Base-by-base conservation (phyloP, 2,329 filamentous ascomycete species). In the Fusarium pilosicola region DNA sequence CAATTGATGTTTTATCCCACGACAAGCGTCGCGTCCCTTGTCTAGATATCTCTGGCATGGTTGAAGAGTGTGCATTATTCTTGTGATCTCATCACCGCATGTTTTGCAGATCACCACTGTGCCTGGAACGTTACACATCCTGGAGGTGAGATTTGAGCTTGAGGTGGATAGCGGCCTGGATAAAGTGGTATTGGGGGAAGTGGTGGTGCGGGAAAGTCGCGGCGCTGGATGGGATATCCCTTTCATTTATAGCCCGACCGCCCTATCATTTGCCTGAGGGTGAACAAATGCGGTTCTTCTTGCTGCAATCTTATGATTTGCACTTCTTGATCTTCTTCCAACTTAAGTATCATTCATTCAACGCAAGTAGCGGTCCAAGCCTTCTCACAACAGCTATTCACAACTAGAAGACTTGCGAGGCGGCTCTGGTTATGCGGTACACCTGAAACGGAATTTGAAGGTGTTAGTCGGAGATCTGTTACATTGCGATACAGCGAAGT, bases 291-390 rank as follows among this genome's bases (percentile, higher is more conserved):
- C 14, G 12, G 8, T 14, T 6, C 4, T 18, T 4, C 8, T 20
- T 8, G 20, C 17, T 24, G 8, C 12, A 11, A 2, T 7, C 15
- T 2, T 20, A 7, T 52, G 4, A 18, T 9, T 0, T 34, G 9
- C 4, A 34, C 12, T 24, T 34, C 7, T 51, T 0, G 6, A 14
- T 0, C 4, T 11, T 34, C 0, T 7, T 51, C 3, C 3, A 24
- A 20, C 30, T 34, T 9, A 0, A 7, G 7, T 3, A 24, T 4
- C 3, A 18, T 5, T 10, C 3, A 24, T 24, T 32, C 15, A 24
- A 18, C 22, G 3, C 10, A 12, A 48, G 20, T 17, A 48, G 26
- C 14, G 4, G 20, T 3, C 9, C 2, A 17, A 7, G 20, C 4
- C 6, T 28, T 15, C 13, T 5, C 26, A 15, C 20, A 48, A 11